Percentiles rank a stretch among this genome's conserved stretches.
These are phyloP conservation scores for Drosera spatulata DNA, from an alignment of 179 eudicot species.

Conservation along the genomic window DNA sequence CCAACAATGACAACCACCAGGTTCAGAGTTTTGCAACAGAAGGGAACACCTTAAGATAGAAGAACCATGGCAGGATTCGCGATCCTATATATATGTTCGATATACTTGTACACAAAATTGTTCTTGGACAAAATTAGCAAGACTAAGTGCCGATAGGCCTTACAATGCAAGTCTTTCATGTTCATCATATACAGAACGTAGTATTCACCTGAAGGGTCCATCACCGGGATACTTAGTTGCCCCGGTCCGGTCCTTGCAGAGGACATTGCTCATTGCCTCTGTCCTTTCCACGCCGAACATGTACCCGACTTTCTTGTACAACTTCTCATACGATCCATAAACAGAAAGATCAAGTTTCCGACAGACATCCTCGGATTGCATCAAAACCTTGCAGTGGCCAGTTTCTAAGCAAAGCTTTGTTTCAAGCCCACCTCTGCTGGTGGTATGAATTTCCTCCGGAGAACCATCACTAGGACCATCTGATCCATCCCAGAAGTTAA, in stretches of 20 bases:
- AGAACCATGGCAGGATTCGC: neutral
- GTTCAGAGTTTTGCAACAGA: neutral
- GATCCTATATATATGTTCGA: neutral
- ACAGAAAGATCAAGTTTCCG: constrained; percentile 50
- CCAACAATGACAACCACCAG: neutral
- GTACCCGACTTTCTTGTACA: constrained; percentile 41
- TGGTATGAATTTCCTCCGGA: constrained; percentile 12
- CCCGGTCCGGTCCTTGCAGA: constrained; percentile 38
- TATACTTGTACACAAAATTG: neutral
- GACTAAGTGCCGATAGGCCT: neutral
- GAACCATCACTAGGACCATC: constrained; percentile 17
- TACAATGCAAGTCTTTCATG: neutral
- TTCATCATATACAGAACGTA: neutral
- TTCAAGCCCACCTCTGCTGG: constrained; percentile 13
- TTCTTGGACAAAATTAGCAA: neutral
- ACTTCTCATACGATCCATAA: constrained; percentile 57
- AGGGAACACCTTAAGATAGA: neutral
- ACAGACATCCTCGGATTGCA: constrained; percentile 58
- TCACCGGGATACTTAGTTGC: constrained; percentile 32
- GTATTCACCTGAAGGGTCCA: constrained; percentile 47
- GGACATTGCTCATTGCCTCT: constrained; percentile 38
- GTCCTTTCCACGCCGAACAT: constrained; percentile 58
- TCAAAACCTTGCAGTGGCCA: constrained; percentile 51
- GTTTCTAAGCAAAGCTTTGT: constrained; percentile 32
- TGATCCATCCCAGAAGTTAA: constrained; percentile 9